Evolutionary conservation across 2,329 filamentous ascomycete species (phyloP).

Genomic region (Calonectria hongkongensis): DNA sequence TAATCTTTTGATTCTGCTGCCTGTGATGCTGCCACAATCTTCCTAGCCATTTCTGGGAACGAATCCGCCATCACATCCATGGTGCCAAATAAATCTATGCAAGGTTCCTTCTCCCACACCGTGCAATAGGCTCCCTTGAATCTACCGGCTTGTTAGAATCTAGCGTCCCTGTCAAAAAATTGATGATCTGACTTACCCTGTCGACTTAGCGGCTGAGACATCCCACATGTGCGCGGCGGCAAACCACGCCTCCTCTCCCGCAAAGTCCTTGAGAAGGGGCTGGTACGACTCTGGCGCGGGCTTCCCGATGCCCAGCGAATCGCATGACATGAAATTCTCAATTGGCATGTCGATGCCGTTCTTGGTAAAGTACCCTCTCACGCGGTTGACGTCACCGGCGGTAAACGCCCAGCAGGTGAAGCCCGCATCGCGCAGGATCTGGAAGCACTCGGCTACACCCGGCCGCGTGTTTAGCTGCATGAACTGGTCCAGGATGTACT

Average conservation of each 20-base stretch:
- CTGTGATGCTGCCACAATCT: conserved; percentile 55
- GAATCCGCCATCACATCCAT: conserved; percentile 71
- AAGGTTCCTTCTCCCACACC: conserved; percentile 71
- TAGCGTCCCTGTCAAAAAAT: not conserved
- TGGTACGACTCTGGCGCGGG: conserved; percentile 69
- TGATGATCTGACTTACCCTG: conserved; percentile 58
- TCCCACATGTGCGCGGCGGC: conserved; percentile 78
- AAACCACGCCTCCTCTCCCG: conserved; percentile 69
- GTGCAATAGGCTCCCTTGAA: conserved; percentile 73
- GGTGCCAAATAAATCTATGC: conserved; percentile 69
- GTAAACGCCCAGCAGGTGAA: conserved; percentile 74
- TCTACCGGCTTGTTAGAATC: conserved; percentile 28
- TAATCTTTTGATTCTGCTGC: not conserved
- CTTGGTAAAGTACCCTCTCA: conserved; percentile 71
- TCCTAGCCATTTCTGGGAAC: conserved; percentile 68
- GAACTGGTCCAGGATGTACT: conserved; percentile 63
- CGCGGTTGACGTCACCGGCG: conserved; percentile 69
- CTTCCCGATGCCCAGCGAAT: conserved; percentile 68
- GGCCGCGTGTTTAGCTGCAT: conserved; percentile 59
- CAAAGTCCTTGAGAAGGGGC: conserved; percentile 65
- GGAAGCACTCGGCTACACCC: conserved; percentile 64
- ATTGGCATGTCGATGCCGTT: conserved; percentile 69
- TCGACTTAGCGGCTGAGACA: conserved; percentile 69
- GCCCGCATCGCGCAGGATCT: conserved; percentile 64
- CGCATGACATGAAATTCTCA: conserved; percentile 72